Base-by-base conservation (phyloP, 768 basidiomycete species). In the Coprinopsis marcescibilis region DNA sequence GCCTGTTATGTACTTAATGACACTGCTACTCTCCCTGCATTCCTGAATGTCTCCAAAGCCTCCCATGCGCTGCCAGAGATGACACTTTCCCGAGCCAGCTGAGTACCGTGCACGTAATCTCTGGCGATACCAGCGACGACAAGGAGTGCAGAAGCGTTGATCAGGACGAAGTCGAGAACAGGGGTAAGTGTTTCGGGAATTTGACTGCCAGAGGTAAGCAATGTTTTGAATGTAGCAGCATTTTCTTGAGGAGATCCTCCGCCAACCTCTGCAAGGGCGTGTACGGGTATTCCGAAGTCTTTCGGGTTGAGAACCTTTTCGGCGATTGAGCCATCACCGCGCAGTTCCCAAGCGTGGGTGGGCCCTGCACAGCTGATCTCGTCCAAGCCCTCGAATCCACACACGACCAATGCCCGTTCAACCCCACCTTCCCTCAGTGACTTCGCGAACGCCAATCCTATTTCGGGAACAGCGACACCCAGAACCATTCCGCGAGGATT, bases 301-400 rank as follows among this genome's bases (percentile, higher is more conserved):
- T 73, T 71, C 0, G 86, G 91, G 43, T 73, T 78, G 33, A 97
- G 65, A 3, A 72, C 73, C 25, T 64, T 69, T 54, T 82, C 75
- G 0, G 73, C 77, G 57, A 96, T 81, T 27, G 65, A 55, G 27
- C 85, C 88, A 34, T 63, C 52, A 19, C 88, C 70, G 34, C 73
- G 72, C 52, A 95, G 77, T 48, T 86, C 82, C 94, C 92, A 88
- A 27, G 77, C 85, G 65, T 76, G 76, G 7, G 93, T 94, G 12
- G 85, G 80, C 1, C 95, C 96, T 0, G 90, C 93, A 55, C 90
- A 93, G 62, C 87, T 90, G 60, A 99, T 90, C 71, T 98, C 95
- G 65, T 98, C 95, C 33, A 99, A 71, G 1, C 80, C 80, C 60
- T 98, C 96, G 29, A 77, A 79, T 1, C 95, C 95, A 56, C 93